phyloP scores from a whole-genome alignment of 148 eudicot genomes.

The Rhododendron vialii region DNA sequence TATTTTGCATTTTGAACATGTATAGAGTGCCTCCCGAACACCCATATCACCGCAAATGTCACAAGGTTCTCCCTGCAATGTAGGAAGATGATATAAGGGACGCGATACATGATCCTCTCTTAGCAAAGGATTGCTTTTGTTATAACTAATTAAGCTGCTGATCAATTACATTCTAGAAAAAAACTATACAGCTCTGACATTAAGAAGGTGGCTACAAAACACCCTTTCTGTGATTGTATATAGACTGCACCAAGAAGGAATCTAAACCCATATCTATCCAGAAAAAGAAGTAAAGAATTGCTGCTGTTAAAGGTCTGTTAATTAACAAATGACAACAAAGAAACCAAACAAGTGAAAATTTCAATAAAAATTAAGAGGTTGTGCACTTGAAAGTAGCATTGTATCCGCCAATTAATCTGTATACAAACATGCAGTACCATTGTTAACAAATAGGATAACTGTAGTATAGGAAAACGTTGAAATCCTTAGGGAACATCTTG shows the following conservation, averaged over 20 bases:
- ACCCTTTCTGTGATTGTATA: neutral
- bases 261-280: neutral
- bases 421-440: neutral
- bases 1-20: slow-evolving; percentile 29
- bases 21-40: slow-evolving; percentile 4
- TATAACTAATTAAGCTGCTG: neutral
- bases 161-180: neutral
- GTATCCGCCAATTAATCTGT: neutral
- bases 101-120: neutral
- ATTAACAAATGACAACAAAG: neutral
- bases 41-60: slow-evolving; percentile 41
- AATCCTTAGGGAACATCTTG: neutral
- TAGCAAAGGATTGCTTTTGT: neutral
- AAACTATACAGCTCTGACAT: neutral
- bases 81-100: neutral
- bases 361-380: neutral
- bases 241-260: neutral
- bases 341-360: neutral
- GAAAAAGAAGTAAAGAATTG: neutral
- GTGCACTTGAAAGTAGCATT: neutral
- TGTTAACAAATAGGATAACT: neutral
- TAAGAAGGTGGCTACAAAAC: neutral
- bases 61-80: slow-evolving; percentile 26
- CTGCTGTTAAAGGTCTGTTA: neutral
- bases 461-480: neutral